These are phyloP conservation scores for Aspergillus avenaceus DNA, from an alignment of 495 filamentous ascomycete species.

Conservation along the genomic window DNA sequence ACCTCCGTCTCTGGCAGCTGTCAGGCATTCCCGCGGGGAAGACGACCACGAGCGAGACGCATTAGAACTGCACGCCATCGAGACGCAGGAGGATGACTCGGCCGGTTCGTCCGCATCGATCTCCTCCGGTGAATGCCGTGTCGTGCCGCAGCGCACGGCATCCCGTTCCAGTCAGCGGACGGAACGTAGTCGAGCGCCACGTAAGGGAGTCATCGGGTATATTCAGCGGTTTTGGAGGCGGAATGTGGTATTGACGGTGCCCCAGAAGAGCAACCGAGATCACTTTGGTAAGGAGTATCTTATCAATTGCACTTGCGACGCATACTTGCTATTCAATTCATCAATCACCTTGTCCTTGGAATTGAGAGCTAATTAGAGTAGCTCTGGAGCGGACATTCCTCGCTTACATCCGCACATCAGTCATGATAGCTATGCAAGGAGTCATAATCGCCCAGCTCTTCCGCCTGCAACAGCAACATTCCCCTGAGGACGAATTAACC, in stretches of 20 bases:
- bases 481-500: slow-evolving; percentile 34
- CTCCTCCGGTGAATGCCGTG: slow-evolving; percentile 35
- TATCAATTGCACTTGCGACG: not conserved
- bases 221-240: slow-evolving; percentile 35
- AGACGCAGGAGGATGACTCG: slow-evolving; percentile 22
- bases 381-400: slow-evolving; percentile 79
- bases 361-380: slow-evolving; percentile 21
- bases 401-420: slow-evolving; percentile 69
- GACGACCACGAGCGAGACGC: slow-evolving; percentile 20
- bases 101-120: slow-evolving; percentile 18
- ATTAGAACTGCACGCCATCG: slow-evolving; percentile 34
- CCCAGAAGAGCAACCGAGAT: slow-evolving; percentile 43
- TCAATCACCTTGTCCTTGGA: not conserved
- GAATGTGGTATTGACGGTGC: slow-evolving; percentile 37
- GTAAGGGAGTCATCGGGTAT: slow-evolving; percentile 20
- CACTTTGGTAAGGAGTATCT: slow-evolving; percentile 34
- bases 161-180: slow-evolving; percentile 18
- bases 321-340: not conserved
- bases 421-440: slow-evolving; percentile 63
- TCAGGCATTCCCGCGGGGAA: slow-evolving; percentile 11
- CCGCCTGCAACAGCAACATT: slow-evolving; percentile 53
- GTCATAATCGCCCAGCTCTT: slow-evolving; percentile 67
- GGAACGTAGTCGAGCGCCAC: slow-evolving; percentile 9
- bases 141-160: slow-evolving; percentile 21
- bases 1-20: not conserved